phyloP scores from a whole-genome alignment of 1,139 yeast species.

The Lodderomyces elongisporus region DNA sequence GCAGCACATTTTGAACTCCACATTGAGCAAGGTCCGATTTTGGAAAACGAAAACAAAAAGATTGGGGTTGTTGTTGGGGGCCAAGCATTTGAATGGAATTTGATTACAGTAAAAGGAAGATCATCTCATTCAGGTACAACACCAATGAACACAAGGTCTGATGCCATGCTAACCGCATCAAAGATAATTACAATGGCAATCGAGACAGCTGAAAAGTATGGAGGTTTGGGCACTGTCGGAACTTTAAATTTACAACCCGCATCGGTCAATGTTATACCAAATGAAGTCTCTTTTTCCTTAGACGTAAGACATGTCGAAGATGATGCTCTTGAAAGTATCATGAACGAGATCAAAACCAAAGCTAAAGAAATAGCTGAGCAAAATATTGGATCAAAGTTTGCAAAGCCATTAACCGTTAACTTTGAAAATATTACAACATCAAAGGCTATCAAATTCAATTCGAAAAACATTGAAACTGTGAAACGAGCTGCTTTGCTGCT shows the following conservation, averaged over 20 bases:
- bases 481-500: slow-evolving; percentile 45
- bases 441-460: slow-evolving; percentile 54
- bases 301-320: slow-evolving; percentile 57
- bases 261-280: slow-evolving; percentile 65
- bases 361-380: slow-evolving; percentile 20
- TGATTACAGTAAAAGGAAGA: slow-evolving; percentile 49
- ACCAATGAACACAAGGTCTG: slow-evolving; percentile 58
- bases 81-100: slow-evolving; percentile 64
- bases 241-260: slow-evolving; percentile 52
- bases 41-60: slow-evolving; percentile 49
- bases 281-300: slow-evolving; percentile 49
- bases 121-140: slow-evolving; percentile 76
- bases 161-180: slow-evolving; percentile 57
- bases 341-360: slow-evolving; percentile 33
- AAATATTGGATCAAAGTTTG: slow-evolving; percentile 12
- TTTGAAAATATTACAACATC: slow-evolving; percentile 41
- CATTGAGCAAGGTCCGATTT: slow-evolving; percentile 71
- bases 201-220: slow-evolving; percentile 47
- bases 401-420: slow-evolving; percentile 26
- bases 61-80: slow-evolving; percentile 66
- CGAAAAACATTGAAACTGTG: slow-evolving; percentile 47
- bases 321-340: slow-evolving; percentile 33
- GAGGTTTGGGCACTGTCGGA: slow-evolving; percentile 59
- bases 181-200: slow-evolving; percentile 52
- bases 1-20: slow-evolving; percentile 71